These are phyloP conservation scores for Angophora floribunda DNA, from an alignment of 345 rosid species.

Conservation along the genomic window DNA sequence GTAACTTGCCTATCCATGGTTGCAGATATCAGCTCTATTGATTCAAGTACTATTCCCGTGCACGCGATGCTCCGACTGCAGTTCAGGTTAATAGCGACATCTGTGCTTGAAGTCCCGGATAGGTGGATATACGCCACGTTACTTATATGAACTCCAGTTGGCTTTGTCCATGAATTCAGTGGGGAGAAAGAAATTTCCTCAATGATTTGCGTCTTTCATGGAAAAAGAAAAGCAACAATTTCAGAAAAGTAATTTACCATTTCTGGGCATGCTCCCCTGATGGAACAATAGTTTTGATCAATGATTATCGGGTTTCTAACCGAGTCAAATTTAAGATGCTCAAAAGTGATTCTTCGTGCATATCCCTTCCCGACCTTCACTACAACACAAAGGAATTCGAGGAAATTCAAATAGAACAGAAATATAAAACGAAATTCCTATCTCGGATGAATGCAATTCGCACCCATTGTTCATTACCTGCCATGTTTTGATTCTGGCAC, in stretches of 20 bases:
- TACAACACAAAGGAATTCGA: background rate
- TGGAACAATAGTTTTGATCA: slow-evolving; percentile 23
- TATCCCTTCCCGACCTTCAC: slow-evolving; percentile 22
- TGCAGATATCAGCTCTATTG: background rate
- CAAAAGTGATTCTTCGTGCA: slow-evolving; percentile 10
- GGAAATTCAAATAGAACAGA: background rate
- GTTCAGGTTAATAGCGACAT: slow-evolving; percentile 19
- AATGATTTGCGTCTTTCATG: background rate
- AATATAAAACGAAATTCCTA: background rate
- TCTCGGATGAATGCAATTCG: background rate
- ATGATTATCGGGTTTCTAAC: slow-evolving; percentile 25
- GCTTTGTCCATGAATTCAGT: background rate
- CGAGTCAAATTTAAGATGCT: slow-evolving; percentile 1
- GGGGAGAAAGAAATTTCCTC: background rate
- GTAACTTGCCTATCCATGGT: background rate
- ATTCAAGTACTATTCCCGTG: slow-evolving; percentile 3
- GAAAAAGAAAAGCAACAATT: background rate
- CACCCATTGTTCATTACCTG: slow-evolving; percentile 5
- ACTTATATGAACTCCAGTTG: slow-evolving; percentile 23
- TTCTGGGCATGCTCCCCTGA: slow-evolving; percentile 15
- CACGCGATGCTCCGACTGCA: slow-evolving; percentile 26
- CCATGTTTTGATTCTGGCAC: slow-evolving; percentile 38
- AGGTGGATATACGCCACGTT: slow-evolving; percentile 4
- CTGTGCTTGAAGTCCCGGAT: slow-evolving; percentile 17
- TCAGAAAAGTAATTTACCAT: background rate